Evolutionary conservation across 495 filamentous ascomycete species (phyloP).

Genomic region (Hyaloscypha bicolor): DNA sequence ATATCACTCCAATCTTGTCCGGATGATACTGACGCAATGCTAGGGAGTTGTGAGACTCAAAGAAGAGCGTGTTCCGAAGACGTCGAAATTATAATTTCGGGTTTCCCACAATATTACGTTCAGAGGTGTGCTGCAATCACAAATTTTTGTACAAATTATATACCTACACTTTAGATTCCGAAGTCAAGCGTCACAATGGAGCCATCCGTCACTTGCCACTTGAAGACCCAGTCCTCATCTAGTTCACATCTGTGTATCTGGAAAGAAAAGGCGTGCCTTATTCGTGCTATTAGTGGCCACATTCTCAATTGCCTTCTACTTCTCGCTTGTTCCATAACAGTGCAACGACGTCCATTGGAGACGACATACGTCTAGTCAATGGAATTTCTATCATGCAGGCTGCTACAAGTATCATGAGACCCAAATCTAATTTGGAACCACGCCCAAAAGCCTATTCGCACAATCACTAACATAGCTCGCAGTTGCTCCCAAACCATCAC

Average conservation of each 20-base stretch:
- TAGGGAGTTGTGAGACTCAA: slow-evolving; percentile 58
- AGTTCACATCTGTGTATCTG: too few relatives aligned
- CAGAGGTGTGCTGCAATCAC: background rate
- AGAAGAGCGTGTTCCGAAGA: slow-evolving; percentile 31
- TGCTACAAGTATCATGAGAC: too few relatives aligned
- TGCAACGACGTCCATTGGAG: too few relatives aligned
- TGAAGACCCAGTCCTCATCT: background rate
- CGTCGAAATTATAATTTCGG: slow-evolving; percentile 25
- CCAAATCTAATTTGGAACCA: too few relatives aligned
- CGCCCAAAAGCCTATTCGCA: too few relatives aligned
- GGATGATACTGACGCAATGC: slow-evolving; percentile 15
- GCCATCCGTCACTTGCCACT: background rate
- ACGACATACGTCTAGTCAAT: too few relatives aligned
- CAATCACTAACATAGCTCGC: too few relatives aligned
- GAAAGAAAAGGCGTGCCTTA: too few relatives aligned
- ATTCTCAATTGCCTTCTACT: too few relatives aligned
- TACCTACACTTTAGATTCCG: background rate
- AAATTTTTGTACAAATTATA: background rate
- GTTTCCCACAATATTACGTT: background rate
- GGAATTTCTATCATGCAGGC: too few relatives aligned
- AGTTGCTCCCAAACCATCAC: too few relatives aligned
- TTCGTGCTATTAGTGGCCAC: background rate
- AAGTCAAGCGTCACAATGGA: background rate
- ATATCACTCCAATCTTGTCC: background rate
- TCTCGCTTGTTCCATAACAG: too few relatives aligned